Evolutionary conservation across 768 basidiomycete genomes (phyloP).

Genomic region (Leccinum broughii): DNA sequence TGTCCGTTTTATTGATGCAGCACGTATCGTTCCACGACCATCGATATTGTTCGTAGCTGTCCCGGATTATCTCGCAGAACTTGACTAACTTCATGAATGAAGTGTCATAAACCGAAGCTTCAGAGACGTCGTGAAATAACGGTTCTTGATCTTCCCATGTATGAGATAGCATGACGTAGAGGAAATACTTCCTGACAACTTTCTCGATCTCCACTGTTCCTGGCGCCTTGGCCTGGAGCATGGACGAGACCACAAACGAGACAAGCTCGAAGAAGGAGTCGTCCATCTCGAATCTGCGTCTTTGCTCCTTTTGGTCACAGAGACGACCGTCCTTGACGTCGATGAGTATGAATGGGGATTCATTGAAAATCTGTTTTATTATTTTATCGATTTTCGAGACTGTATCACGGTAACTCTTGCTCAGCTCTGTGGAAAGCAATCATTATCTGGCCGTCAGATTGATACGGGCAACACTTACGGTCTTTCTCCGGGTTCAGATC

Average conservation of each 20-base stretch:
- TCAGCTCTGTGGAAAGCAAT: constrained; percentile 3
- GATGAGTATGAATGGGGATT: constrained; percentile 15
- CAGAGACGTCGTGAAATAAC: not conserved
- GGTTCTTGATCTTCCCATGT: not conserved
- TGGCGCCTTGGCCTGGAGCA: not conserved
- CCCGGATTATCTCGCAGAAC: constrained; percentile 10
- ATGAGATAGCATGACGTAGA: not conserved
- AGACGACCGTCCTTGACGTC: constrained; percentile 7
- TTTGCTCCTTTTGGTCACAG: not conserved
- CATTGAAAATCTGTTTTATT: not conserved
- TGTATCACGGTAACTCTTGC: not conserved
- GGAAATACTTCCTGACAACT: not conserved
- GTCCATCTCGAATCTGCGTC: not conserved
- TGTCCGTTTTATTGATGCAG: too few species aligned
- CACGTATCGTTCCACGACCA: constrained; percentile 8
- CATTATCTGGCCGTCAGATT: not conserved
- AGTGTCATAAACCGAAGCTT: not conserved
- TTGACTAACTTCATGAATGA: constrained; percentile 9
- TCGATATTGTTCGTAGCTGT: not conserved
- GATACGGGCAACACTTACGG: not conserved
- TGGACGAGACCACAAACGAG: not conserved
- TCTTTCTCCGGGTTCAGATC: not conserved
- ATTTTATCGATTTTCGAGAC: not conserved
- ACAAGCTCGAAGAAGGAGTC: not conserved
- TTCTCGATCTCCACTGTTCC: not conserved